phyloP scores from a whole-genome alignment of 1,284 basidiomycete species.

The Grifola frondosa region DNA sequence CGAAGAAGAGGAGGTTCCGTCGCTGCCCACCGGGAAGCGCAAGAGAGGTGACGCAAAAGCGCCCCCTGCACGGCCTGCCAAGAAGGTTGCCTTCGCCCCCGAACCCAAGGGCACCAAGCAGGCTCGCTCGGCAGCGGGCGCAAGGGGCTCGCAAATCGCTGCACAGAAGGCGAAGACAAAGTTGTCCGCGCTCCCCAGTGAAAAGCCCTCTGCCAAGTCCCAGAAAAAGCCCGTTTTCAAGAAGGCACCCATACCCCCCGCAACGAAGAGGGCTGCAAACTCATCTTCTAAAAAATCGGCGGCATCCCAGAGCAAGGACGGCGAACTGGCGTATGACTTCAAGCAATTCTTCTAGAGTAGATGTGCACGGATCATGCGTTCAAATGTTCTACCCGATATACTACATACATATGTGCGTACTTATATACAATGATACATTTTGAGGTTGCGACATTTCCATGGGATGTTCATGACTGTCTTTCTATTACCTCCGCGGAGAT shows the following conservation, averaged over 20 bases:
- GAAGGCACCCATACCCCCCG: slow-evolving; percentile 5
- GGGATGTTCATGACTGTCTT: no score
- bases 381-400: no score
- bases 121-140: slow-evolving; percentile 29
- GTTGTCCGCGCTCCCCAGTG: slow-evolving; percentile 12
- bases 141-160: slow-evolving; percentile 14
- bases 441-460: no score
- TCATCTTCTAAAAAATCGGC: slow-evolving; percentile 26
- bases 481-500: no score
- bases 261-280: slow-evolving; percentile 30
- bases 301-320: slow-evolving; percentile 22
- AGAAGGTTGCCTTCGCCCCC: slow-evolving; percentile 48
- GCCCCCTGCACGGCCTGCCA: slow-evolving; percentile 36
- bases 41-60: slow-evolving; percentile 41
- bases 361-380: background rate
- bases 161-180: slow-evolving; percentile 21
- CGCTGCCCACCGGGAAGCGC: slow-evolving; percentile 41
- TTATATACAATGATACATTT: no score
- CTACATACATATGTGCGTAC: no score
- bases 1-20: slow-evolving; percentile 16
- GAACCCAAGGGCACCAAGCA: slow-evolving; percentile 35
- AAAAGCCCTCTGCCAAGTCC: slow-evolving; percentile 8
- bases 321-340: slow-evolving; percentile 52
- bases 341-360: slow-evolving; percentile 48
- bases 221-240: no score